A percentile compares a stretch with the other conserved stretches of the same genome.
phyloP scores from a whole-genome alignment of 176 grass and related monocot genomes.

The Carex scoparia region DNA sequence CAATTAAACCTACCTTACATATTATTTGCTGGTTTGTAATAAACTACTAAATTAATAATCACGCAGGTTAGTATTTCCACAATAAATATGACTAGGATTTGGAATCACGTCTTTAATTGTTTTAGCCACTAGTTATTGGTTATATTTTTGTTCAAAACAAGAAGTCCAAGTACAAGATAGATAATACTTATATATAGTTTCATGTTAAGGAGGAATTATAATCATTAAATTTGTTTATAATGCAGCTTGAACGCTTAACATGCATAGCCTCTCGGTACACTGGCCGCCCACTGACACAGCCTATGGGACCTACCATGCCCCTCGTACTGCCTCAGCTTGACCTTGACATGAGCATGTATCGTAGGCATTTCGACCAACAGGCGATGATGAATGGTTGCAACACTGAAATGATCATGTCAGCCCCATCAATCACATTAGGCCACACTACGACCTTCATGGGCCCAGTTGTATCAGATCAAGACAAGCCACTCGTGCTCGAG shows the following conservation, averaged over 20 bases:
- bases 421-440: slow-evolving; percentile 16
- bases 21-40: neutral
- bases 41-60: neutral
- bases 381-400: slow-evolving; percentile 37
- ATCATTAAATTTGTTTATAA: neutral
- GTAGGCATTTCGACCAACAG: slow-evolving; percentile 60
- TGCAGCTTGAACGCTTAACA: slow-evolving; percentile 81
- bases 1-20: neutral
- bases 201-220: neutral
- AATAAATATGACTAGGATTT: neutral
- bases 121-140: neutral
- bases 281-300: slow-evolving; percentile 31
- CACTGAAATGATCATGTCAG: slow-evolving; percentile 37
- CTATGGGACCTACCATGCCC: slow-evolving; percentile 36
- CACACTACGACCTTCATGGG: slow-evolving; percentile 19
- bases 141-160: neutral
- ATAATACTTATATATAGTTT: neutral
- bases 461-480: slow-evolving; percentile 57
- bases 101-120: neutral
- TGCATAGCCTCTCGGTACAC: slow-evolving; percentile 63
- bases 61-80: neutral
- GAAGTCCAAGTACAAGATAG: neutral
- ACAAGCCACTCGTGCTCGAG: slow-evolving; percentile 62
- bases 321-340: slow-evolving; percentile 56
- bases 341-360: slow-evolving; percentile 83